These are phyloP conservation scores for Solanum gracilifrons DNA, from an alignment of 257 asterid species.

Conservation along the genomic window DNA sequence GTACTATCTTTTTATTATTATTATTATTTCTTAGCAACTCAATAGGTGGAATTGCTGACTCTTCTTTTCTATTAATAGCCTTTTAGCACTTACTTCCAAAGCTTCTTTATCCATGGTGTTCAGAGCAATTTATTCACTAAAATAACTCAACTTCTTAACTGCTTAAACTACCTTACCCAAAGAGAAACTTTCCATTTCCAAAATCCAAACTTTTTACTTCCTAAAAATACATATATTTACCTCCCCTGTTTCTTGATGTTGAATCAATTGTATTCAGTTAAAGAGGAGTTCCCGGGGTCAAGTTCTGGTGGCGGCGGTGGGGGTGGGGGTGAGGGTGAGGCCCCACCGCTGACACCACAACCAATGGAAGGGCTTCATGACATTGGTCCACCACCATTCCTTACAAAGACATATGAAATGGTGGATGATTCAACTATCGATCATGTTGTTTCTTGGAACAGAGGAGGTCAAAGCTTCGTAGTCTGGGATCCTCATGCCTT, in stretches of 20 bases:
- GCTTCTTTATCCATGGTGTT: neutral
- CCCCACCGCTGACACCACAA: constrained; percentile 26
- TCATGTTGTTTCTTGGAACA: constrained; percentile 62
- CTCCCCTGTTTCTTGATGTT: neutral
- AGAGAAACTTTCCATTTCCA: neutral
- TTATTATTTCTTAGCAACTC: neutral
- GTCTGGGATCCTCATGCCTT: constrained; percentile 84
- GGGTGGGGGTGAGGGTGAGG: neutral
- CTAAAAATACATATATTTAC: neutral
- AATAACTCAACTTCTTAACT: constrained; percentile 8
- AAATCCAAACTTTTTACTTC: neutral
- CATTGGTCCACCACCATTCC: constrained; percentile 76
- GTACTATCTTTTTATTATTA: neutral
- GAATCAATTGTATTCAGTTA: constrained; percentile 23
- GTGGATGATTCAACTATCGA: constrained; percentile 53
- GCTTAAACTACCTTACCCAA: constrained; percentile 22
- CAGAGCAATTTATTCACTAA: neutral
- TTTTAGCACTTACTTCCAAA: neutral
- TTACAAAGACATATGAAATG: constrained; percentile 79
- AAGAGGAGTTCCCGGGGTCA: constrained; percentile 42
- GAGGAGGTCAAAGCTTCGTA: constrained; percentile 63
- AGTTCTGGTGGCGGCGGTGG: neutral
- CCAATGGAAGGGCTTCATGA: constrained; percentile 82
- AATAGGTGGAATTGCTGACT: neutral
- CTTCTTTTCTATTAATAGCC: neutral